Conservation (phyloP, 1,139 yeast species). For the Debaryomyces subglobosus region DNA sequence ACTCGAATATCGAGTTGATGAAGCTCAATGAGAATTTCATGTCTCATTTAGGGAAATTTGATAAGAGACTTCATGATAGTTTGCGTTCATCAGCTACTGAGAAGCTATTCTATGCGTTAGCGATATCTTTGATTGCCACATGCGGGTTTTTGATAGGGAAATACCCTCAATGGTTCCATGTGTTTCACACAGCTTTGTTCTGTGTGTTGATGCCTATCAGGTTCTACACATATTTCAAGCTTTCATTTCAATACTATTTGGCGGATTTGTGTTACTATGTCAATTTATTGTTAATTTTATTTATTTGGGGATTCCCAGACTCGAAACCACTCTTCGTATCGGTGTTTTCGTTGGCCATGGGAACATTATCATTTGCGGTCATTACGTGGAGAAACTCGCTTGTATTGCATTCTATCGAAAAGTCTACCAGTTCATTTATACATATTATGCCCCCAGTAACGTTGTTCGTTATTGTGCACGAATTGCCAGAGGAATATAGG, state of each 20-base stretch:
- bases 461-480: slow-evolving; percentile 85
- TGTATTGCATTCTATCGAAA: slow-evolving; percentile 88
- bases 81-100: slow-evolving; percentile 68
- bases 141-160: slow-evolving; percentile 80
- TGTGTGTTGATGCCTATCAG: slow-evolving; percentile 79
- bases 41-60: slow-evolving; percentile 55
- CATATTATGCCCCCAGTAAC: slow-evolving; percentile 91
- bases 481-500: slow-evolving; percentile 60
- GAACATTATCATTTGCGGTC: slow-evolving; percentile 91
- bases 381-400: slow-evolving; percentile 95
- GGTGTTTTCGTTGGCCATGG: slow-evolving; percentile 85
- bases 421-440: slow-evolving; percentile 89
- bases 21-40: slow-evolving; percentile 40
- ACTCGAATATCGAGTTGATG: slow-evolving; percentile 27
- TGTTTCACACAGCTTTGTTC: slow-evolving; percentile 68
- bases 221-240: slow-evolving; percentile 78
- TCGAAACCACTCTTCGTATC: slow-evolving; percentile 74
- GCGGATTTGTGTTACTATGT: slow-evolving; percentile 96
- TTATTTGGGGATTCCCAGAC: slow-evolving; percentile 80
- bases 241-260: slow-evolving; percentile 79
- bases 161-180: slow-evolving; percentile 75
- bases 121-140: slow-evolving; percentile 68
- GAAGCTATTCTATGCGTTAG: slow-evolving; percentile 77
- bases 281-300: slow-evolving; percentile 66
- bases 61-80: slow-evolving; percentile 53